These are phyloP conservation scores for Breynia disticha DNA, from an alignment of 441 rosid species.

Conservation along the genomic window DNA sequence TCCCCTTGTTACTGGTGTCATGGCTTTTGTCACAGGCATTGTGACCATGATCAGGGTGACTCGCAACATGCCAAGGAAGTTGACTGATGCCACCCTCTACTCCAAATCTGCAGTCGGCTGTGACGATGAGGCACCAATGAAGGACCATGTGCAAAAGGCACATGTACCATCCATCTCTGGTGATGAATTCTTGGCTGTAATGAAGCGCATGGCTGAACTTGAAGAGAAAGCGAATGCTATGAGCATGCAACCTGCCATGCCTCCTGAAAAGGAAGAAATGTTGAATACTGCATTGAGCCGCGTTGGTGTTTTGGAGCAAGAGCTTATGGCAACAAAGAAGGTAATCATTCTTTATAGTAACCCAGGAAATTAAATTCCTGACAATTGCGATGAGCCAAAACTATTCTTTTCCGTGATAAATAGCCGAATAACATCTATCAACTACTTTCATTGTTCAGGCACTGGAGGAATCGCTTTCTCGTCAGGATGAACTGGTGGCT, in stretches of 20 bases:
- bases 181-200: constrained; percentile 41
- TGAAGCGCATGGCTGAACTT: constrained; percentile 70
- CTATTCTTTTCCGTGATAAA: background rate
- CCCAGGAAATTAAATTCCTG: too few species aligned
- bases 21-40: constrained; percentile 74
- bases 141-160: constrained; percentile 19
- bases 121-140: constrained; percentile 20
- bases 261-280: constrained; percentile 72
- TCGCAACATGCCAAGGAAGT: constrained; percentile 55
- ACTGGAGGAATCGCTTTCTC: constrained; percentile 52
- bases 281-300: constrained; percentile 50
- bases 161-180: constrained; percentile 23
- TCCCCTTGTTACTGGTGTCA: constrained; percentile 53
- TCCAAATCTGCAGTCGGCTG: constrained; percentile 29
- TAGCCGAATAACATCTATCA: background rate
- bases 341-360: constrained; percentile 18
- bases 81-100: constrained; percentile 47
- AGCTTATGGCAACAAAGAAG: constrained; percentile 65
- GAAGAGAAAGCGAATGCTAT: constrained; percentile 51
- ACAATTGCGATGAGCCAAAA: background rate
- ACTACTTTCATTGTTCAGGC: constrained; percentile 31
- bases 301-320: constrained; percentile 60
- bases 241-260: constrained; percentile 42
- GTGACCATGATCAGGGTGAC: constrained; percentile 66
- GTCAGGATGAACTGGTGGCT: constrained; percentile 60